Evolutionary conservation across 1,284 basidiomycete genomes (phyloP).

Genomic region (Mycena citricolor): DNA sequence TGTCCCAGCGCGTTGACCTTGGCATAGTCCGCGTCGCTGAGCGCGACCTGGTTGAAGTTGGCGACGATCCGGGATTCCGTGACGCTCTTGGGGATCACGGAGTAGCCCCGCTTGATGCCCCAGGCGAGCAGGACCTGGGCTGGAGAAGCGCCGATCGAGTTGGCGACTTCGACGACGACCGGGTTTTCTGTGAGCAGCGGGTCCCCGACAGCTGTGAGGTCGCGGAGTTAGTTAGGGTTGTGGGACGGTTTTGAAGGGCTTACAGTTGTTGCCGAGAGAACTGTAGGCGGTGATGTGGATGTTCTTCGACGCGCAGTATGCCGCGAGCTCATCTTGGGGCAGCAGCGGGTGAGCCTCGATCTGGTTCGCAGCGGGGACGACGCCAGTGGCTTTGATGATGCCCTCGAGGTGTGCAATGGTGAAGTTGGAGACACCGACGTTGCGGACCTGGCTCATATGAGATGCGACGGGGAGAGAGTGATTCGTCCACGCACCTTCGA

Average conservation of each 20-base stretch:
- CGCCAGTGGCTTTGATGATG: constrained; percentile 4
- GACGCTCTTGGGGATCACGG: constrained; percentile 56
- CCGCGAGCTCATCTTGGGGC: constrained; percentile 6
- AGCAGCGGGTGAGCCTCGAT: constrained; percentile 9
- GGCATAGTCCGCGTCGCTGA: constrained; percentile 51
- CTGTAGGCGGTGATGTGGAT: constrained; percentile 16
- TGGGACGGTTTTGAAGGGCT: not conserved
- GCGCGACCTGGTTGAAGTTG: constrained; percentile 57
- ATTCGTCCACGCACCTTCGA: not conserved
- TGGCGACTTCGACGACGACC: constrained; percentile 12
- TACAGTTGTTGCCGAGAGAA: constrained; percentile 9
- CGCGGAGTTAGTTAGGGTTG: not conserved
- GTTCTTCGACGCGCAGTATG: constrained; percentile 11
- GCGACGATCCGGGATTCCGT: constrained; percentile 43
- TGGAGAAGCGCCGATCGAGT: constrained; percentile 40
- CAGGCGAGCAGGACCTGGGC: constrained; percentile 58
- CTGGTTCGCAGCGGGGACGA: constrained; percentile 11
- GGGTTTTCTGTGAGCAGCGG: constrained; percentile 6
- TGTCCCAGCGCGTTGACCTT: constrained; percentile 29
- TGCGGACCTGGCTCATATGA: constrained; percentile 9
- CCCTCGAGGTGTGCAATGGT: constrained; percentile 8
- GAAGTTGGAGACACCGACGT: constrained; percentile 13
- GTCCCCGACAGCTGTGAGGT: constrained; percentile 3
- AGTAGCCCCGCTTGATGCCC: constrained; percentile 43
- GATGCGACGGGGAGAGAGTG: not conserved